phyloP scores from a whole-genome alignment of 2,329 filamentous ascomycete species.

The Trichoderma afroharzianum region DNA sequence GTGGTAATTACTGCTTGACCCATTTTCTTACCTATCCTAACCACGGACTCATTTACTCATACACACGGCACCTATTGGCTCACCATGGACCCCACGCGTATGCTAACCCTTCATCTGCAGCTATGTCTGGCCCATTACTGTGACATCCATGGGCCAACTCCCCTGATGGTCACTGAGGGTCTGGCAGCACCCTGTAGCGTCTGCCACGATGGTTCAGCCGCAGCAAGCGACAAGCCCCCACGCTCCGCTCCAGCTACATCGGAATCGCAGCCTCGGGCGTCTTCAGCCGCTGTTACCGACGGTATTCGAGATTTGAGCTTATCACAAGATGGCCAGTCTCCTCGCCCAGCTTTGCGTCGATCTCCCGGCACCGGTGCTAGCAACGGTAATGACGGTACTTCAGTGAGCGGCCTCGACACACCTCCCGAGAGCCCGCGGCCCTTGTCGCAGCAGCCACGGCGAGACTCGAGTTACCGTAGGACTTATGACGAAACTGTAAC shows the following conservation, averaged over 20 bases:
- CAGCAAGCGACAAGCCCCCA: conserved; percentile 32
- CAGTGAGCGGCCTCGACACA: conserved; percentile 45
- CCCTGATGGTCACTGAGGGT: conserved; percentile 67
- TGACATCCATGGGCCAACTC: conserved; percentile 66
- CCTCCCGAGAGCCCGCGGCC: conserved; percentile 55
- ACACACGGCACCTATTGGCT: neutral
- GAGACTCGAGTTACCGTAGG: conserved; percentile 57
- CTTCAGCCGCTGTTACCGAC: conserved; percentile 42
- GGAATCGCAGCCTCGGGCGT: conserved; percentile 31
- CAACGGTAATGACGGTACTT: conserved; percentile 28
- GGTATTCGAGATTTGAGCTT: conserved; percentile 47
- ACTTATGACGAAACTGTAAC: conserved; percentile 65
- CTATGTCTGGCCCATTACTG: conserved; percentile 68
- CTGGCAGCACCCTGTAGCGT: conserved; percentile 57
- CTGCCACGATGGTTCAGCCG: conserved; percentile 48
- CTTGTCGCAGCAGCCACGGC: conserved; percentile 39
- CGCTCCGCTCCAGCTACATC: conserved; percentile 39
- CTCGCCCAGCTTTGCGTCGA: conserved; percentile 41
- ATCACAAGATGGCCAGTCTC: conserved; percentile 41
- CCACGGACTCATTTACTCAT: neutral
- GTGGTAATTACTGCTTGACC: neutral
- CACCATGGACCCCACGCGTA: conserved; percentile 29
- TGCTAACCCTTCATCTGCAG: conserved; percentile 46
- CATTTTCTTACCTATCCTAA: neutral
- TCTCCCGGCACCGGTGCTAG: conserved; percentile 32